Conservation (phyloP, 345 rosid species). For the Erysimum cheiranthoides region DNA sequence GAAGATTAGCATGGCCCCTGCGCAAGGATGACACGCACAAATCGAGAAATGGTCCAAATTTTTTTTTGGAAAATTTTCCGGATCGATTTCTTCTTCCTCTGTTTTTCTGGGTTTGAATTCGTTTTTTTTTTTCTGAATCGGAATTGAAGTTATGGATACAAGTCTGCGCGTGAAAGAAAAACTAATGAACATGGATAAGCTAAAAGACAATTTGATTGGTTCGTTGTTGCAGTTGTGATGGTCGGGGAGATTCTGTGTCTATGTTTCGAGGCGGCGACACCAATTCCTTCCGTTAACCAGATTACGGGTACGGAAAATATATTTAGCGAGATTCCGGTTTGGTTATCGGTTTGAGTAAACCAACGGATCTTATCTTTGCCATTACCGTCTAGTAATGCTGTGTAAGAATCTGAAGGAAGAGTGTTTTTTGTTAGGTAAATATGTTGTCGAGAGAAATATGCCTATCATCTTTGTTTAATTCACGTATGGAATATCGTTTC, state of each 20-base stretch:
- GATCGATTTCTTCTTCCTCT: too few species aligned
- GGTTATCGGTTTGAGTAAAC: neutral
- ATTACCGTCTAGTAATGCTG: neutral
- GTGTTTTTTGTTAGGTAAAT: too few species aligned
- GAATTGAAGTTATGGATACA: too few species aligned
- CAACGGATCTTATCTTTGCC: neutral
- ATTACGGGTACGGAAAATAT: neutral
- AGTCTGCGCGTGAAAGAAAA: too few species aligned
- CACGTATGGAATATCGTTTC: constrained; percentile 47
- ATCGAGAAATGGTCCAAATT: constrained; percentile 3
- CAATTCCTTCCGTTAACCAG: neutral
- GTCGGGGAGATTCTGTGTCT: neutral
- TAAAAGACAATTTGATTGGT: neutral
- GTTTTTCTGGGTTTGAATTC: too few species aligned
- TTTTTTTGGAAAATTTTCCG: neutral
- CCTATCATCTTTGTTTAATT: too few species aligned
- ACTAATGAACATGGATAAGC: neutral
- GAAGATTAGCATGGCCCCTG: constrained; percentile 12
- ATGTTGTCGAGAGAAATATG: too few species aligned
- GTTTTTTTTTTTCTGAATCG: too few species aligned
- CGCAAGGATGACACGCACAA: constrained; percentile 9
- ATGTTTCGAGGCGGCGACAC: neutral
- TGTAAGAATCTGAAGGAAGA: neutral
- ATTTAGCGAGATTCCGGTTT: neutral
- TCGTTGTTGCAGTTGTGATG: neutral